Evolutionary conservation across 148 eudicot species (phyloP), one percentile per base, ranked within the genome.

Genomic region (Fagopyrum tataricum): DNA sequence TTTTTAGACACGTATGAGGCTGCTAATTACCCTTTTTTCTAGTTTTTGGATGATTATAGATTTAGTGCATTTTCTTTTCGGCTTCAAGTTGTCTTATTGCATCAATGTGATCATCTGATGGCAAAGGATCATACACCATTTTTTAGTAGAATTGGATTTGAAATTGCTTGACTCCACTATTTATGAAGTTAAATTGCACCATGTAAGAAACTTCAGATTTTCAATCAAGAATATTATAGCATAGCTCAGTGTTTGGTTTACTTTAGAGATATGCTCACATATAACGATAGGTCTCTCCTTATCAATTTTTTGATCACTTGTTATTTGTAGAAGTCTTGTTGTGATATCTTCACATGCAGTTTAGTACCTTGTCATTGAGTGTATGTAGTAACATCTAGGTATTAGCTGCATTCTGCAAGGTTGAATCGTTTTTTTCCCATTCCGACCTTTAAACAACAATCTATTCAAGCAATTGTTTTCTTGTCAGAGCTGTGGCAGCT

Each of bases 401-500:
- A 56, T 21, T 20, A n/a, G 20, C 2, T 18, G 26, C 13, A 20
- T 56, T 18, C 62, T 56, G 62, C 62, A 56, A 18, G 31, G 62
- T 21, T 56, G 62, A 24, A n/a, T n/a, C n/a, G n/a, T n/a, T n/a
- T n/a, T n/a, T n/a, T n/a, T 61, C 20, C 17, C 44, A 39, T 14
- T 61, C 9, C 14, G 69, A 64, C 14, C 69, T 39, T 14, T 13
- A 64, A 64, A 8, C 40, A 66, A n/a, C 42, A 61, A 67, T 58
- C 40, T 78, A 26, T 70, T 81, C 64, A 12, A 56, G 75, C 26
- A 41, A 76, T 72, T 71, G 24, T 67, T 67, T 82, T 71, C 46
- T 55, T 76, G 76, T 75, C 85, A 93, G 98, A 79, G 85, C 86
- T 77, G 92, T 93, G 82, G 94, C 94, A 58, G 98, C 98, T 78